A percentile compares a stretch with the other conserved stretches of the same genome.
Evolutionary conservation across 2,329 filamentous ascomycete species (phyloP).

Genomic region (Elsinoe batatas): DNA sequence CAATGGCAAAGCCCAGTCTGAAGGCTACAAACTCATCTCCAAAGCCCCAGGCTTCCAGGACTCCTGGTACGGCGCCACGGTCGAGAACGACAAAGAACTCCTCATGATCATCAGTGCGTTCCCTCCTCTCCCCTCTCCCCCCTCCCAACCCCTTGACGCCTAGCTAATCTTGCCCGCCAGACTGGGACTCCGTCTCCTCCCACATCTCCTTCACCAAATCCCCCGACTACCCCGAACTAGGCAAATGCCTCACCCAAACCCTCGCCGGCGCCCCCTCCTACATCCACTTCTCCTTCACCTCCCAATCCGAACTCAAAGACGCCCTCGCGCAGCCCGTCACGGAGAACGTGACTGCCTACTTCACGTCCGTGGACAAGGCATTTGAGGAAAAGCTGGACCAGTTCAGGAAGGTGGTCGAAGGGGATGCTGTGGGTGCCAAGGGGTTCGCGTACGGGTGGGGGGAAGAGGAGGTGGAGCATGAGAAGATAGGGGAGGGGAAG

Average conservation of each 20-base stretch:
- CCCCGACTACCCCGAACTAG: conserved; percentile 31
- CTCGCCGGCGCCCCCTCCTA: conserved; percentile 23
- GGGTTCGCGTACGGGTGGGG: conserved; percentile 29
- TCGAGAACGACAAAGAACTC: conserved; percentile 31
- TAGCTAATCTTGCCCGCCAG: conserved; percentile 21
- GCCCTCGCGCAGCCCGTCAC: conserved; percentile 36
- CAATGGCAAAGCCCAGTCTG: conserved; percentile 25
- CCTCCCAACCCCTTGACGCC: background rate
- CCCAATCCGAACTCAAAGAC: conserved; percentile 15
- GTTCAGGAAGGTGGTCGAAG: conserved; percentile 29
- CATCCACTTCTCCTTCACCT: conserved; percentile 28
- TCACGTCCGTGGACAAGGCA: conserved; percentile 28
- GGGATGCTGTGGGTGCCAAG: conserved; percentile 24
- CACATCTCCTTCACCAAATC: conserved; percentile 34
- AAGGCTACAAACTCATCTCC: conserved; percentile 27
- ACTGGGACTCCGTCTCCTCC: conserved; percentile 33
- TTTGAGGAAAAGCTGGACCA: conserved; percentile 28
- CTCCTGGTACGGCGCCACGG: conserved; percentile 28
- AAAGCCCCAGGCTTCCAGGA: conserved; percentile 29
- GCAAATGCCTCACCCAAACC: conserved; percentile 24
- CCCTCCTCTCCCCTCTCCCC: background rate
- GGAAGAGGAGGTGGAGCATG: conserved; percentile 22
- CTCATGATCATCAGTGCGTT: conserved; percentile 34
- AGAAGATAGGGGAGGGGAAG: conserved; percentile 21
- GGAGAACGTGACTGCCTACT: conserved; percentile 39